These are phyloP conservation scores for Wickerhamiella brachini DNA, from an alignment of 805 yeast species.

Conservation along the genomic window DNA sequence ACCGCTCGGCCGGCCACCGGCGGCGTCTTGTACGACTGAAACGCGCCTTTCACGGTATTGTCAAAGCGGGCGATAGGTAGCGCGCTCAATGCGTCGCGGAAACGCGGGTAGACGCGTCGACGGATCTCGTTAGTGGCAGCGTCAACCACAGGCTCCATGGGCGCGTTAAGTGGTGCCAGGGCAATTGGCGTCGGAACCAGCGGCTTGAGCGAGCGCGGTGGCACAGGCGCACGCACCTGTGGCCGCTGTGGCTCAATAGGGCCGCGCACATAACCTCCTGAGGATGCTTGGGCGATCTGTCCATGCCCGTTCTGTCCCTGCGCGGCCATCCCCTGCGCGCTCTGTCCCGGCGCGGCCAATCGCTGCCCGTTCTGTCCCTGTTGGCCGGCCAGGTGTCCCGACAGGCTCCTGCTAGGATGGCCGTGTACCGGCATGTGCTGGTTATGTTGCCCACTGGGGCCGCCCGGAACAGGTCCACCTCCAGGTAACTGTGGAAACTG, in stretches of 20 bases:
- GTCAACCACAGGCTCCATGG: background rate
- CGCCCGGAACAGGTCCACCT: too few species aligned
- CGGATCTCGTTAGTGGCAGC: background rate
- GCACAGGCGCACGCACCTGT: background rate
- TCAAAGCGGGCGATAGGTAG: background rate
- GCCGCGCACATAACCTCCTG: background rate
- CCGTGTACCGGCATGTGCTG: too few species aligned
- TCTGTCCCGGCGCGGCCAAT: too few species aligned
- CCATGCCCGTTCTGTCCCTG: too few species aligned
- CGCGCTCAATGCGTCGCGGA: background rate
- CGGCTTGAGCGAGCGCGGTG: slow-evolving; percentile 16
- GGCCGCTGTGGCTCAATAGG: background rate
- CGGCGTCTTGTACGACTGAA: slow-evolving; percentile 4
- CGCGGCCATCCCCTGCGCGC: too few species aligned
- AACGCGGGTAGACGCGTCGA: background rate
- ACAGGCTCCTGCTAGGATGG: too few species aligned
- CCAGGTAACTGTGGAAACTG: background rate
- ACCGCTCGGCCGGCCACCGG: slow-evolving; percentile 28
- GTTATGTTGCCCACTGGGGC: too few species aligned
- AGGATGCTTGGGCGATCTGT: too few species aligned
- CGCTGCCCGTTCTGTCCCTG: too few species aligned
- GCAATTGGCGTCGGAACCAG: background rate
- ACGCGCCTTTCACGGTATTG: background rate
- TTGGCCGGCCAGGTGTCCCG: too few species aligned
- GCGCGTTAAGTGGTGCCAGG: slow-evolving; percentile 1